Percentiles rank a stretch among this genome's conserved stretches.
Evolutionary conservation across 2,329 filamentous ascomycete species (phyloP).

Genomic region (Pseudogymnoascus sp.): DNA sequence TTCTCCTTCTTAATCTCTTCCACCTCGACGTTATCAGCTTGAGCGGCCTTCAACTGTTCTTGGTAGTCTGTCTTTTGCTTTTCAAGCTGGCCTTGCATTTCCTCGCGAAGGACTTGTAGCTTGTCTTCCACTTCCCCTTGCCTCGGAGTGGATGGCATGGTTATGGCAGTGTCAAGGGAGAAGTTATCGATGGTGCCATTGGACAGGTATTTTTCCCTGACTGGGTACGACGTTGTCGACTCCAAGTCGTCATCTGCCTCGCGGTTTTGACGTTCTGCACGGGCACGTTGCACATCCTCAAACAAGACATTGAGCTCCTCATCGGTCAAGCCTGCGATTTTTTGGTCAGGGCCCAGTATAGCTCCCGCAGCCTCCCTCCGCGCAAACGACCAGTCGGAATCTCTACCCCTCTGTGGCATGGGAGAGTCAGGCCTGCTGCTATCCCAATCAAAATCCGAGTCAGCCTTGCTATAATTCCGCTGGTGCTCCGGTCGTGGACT

Average conservation of each 20-base stretch:
- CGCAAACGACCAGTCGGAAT: conserved; percentile 93
- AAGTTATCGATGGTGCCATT: conserved; percentile 94
- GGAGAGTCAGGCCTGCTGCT: conserved; percentile 76
- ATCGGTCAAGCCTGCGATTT: conserved; percentile 81
- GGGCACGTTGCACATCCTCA: conserved; percentile 83
- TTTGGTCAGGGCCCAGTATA: conserved; percentile 83
- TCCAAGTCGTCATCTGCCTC: conserved; percentile 87
- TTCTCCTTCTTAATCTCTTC: conserved; percentile 82
- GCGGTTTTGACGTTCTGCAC: conserved; percentile 66
- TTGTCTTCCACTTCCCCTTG: conserved; percentile 68
- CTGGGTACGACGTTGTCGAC: conserved; percentile 76
- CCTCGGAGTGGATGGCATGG: conserved; percentile 86
- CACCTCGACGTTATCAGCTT: conserved; percentile 67
- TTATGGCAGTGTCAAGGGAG: conserved; percentile 86
- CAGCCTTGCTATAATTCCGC: conserved; percentile 65
- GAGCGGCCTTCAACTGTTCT: conserved; percentile 66
- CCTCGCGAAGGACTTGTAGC: conserved; percentile 67
- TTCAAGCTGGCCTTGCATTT: conserved; percentile 76
- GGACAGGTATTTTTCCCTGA: conserved; percentile 91
- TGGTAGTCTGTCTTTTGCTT: conserved; percentile 77
- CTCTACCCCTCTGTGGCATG: conserved; percentile 60
- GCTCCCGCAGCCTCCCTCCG: conserved; percentile 87
- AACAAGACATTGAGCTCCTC: conserved; percentile 91
- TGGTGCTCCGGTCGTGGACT: conserved; percentile 62
- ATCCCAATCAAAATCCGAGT: conserved; percentile 63